These are phyloP conservation scores for Pleurotus platypus DNA, from an alignment of 768 basidiomycete species.

Conservation along the genomic window DNA sequence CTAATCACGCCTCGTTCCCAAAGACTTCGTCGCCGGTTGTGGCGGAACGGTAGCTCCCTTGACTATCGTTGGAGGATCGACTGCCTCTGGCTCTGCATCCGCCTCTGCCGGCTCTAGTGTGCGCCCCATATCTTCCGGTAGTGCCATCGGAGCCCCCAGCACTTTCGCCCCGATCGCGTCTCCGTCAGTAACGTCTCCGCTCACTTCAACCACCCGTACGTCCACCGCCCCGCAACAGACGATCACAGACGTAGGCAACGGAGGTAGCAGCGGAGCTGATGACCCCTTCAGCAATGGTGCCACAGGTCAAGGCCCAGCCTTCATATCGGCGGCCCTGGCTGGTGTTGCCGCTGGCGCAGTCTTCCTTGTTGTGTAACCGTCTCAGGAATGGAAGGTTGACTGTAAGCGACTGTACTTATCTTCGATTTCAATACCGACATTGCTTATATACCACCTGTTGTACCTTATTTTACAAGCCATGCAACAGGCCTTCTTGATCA, in stretches of 20 bases:
- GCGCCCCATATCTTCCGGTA: neutral
- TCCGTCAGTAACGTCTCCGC: neutral
- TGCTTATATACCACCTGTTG: too few species aligned
- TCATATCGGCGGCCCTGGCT: neutral
- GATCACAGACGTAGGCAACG: neutral
- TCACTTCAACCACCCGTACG: neutral
- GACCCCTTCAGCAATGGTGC: neutral
- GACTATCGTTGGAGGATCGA: neutral
- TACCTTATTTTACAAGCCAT: too few species aligned
- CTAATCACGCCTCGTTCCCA: neutral
- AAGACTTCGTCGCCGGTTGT: constrained; percentile 1
- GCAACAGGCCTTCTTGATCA: too few species aligned
- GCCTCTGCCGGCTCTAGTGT: neutral
- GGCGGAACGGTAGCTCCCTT: neutral
- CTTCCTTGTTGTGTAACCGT: neutral
- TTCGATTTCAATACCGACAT: too few species aligned
- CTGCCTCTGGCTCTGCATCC: neutral
- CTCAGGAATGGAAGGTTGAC: too few species aligned
- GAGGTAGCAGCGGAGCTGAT: neutral
- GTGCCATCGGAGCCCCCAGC: neutral
- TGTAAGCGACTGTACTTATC: too few species aligned
- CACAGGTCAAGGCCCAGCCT: neutral
- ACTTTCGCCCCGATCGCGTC: neutral
- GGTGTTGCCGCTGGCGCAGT: neutral
- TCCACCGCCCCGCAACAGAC: neutral